These are phyloP conservation scores for Noccaea bulbosa DNA, from an alignment of 345 rosid genomes.

Conservation along the genomic window DNA sequence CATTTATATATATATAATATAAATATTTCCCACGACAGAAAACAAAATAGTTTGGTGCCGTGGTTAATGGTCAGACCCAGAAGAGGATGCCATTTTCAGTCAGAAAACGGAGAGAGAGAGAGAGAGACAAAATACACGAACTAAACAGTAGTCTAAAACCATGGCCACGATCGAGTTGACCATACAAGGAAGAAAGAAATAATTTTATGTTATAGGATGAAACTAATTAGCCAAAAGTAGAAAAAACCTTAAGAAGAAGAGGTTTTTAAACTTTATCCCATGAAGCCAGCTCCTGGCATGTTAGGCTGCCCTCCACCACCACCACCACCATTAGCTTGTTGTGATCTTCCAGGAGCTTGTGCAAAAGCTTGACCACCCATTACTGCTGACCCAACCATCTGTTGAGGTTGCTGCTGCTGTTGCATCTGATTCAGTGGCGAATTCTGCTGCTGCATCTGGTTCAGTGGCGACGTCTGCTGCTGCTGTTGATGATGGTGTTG, in stretches of 20 bases:
- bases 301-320: conserved; percentile 53
- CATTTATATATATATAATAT: not conserved
- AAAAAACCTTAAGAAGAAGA: conserved; percentile 10
- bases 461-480: conserved; percentile 37
- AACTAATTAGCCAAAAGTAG: conserved; percentile 25
- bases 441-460: conserved; percentile 41
- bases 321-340: conserved; percentile 42
- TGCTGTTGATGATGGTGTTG: conserved; percentile 52
- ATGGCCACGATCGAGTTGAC: conserved; percentile 22
- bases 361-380: conserved; percentile 70
- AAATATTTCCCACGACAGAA: not conserved
- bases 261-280: conserved; percentile 42
- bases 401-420: conserved; percentile 63
- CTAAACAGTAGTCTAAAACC: conserved; percentile 23
- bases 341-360: conserved; percentile 79
- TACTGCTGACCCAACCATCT: conserved; percentile 75
- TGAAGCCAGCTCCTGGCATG: conserved; percentile 76
- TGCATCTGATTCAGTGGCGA: conserved; percentile 50
- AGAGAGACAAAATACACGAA: conserved; percentile 1
- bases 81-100: conserved; percentile 5
- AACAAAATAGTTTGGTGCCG: conserved; percentile 10
- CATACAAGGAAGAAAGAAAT: conserved; percentile 4
- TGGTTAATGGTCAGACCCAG: conserved; percentile 19
- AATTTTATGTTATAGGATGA: conserved; percentile 10
- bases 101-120: not conserved